Evolutionary conservation across 495 filamentous ascomycete species (phyloP).

Genomic region (Penicillium canescens): DNA sequence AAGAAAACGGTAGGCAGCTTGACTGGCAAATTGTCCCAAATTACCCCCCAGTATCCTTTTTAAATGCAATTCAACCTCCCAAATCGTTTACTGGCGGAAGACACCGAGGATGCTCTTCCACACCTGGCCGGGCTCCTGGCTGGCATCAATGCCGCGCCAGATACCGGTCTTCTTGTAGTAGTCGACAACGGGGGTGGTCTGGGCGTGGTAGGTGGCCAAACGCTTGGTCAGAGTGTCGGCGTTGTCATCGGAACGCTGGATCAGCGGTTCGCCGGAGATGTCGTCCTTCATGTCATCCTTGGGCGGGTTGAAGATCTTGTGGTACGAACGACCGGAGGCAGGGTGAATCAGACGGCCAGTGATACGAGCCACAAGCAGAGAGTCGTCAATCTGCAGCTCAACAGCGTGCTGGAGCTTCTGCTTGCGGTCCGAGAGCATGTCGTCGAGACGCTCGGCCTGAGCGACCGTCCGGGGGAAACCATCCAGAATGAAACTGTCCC

Average conservation of each 20-base stretch:
- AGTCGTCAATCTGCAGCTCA: slow-evolving; percentile 95
- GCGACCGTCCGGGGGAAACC: slow-evolving; percentile 96
- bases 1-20: slow-evolving; percentile 17
- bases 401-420: slow-evolving; percentile 89
- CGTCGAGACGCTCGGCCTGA: slow-evolving; percentile 91
- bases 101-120: slow-evolving; percentile 90
- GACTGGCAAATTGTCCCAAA: slow-evolving; percentile 10
- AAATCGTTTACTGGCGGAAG: slow-evolving; percentile 59
- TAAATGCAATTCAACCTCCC: slow-evolving; percentile 1
- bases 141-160: slow-evolving; percentile 95
- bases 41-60: slow-evolving; percentile 5
- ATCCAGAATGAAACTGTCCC: slow-evolving; percentile 90
- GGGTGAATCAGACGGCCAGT: slow-evolving; percentile 96
- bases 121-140: slow-evolving; percentile 92
- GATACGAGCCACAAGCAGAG: slow-evolving; percentile 90
- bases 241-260: slow-evolving; percentile 97
- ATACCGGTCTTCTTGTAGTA: slow-evolving; percentile 98
- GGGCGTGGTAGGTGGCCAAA: slow-evolving; percentile 86
- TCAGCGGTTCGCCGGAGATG: slow-evolving; percentile 91
- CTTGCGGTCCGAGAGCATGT: slow-evolving; percentile 73
- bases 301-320: slow-evolving; percentile 98
- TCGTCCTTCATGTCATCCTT: slow-evolving; percentile 94
- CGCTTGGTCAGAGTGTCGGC: slow-evolving; percentile 97
- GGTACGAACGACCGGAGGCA: slow-evolving; percentile 92
- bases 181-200: slow-evolving; percentile 86